Evolutionary conservation across 129 eudicot genomes (phyloP).

Genomic region (Centrapalus pauciflorus): DNA sequence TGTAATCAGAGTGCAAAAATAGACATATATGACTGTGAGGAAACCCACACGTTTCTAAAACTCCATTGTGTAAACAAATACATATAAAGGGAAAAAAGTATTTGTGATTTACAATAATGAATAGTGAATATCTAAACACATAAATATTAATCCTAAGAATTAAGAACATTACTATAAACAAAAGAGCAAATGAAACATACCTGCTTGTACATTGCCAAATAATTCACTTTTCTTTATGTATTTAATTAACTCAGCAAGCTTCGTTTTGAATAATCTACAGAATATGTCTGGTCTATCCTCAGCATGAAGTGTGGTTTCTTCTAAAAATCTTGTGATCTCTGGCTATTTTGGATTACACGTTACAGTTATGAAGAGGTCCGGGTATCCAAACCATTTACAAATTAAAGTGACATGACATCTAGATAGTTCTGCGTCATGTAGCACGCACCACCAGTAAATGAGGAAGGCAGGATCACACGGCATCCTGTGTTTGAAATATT

Average conservation of each 20-base stretch:
- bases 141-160: no score
- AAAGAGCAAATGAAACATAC: background rate
- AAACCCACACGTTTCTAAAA: slow-evolving; percentile 23
- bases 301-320: background rate
- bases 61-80: slow-evolving; percentile 7
- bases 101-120: no score
- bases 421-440: slow-evolving; percentile 7
- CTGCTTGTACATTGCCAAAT: background rate
- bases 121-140: background rate
- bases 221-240: background rate
- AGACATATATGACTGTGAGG: slow-evolving; percentile 21
- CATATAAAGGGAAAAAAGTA: no score
- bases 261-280: background rate
- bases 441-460: background rate
- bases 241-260: background rate
- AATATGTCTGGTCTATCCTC: background rate
- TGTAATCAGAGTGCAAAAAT: background rate
- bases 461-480: slow-evolving; percentile 12
- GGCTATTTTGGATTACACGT: background rate
- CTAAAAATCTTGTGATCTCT: background rate
- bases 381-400: slow-evolving; percentile 2
- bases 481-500: background rate
- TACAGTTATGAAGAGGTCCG: background rate
- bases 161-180: no score
- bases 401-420: slow-evolving; percentile 15